A percentile compares a stretch with the other conserved stretches of the same genome.
phyloP scores from a whole-genome alignment of 1,284 basidiomycete species.

The Heterobasidion occidentale region DNA sequence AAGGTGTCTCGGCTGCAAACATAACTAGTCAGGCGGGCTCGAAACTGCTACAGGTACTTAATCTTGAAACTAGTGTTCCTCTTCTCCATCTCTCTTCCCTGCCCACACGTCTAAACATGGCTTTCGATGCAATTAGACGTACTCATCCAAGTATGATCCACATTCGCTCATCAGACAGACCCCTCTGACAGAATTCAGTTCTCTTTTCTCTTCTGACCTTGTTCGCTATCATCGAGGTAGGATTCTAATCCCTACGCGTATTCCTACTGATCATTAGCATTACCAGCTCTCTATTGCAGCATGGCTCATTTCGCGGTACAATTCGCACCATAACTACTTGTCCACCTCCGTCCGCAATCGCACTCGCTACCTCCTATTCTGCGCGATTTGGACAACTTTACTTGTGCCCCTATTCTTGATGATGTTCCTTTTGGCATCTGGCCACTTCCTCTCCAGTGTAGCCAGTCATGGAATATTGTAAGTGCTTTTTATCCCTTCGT shows the following conservation, averaged over 20 bases:
- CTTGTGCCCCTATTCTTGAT: slow-evolving; percentile 42
- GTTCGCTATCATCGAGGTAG: slow-evolving; percentile 52
- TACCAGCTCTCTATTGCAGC: slow-evolving; percentile 55
- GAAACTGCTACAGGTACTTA: neutral
- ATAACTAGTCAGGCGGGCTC: neutral
- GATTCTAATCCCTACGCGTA: slow-evolving; percentile 5
- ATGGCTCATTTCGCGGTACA: slow-evolving; percentile 57
- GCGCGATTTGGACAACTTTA: slow-evolving; percentile 60
- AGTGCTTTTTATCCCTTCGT: slow-evolving; percentile 17
- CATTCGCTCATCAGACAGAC: neutral
- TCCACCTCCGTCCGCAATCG: slow-evolving; percentile 45
- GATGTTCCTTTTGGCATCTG: slow-evolving; percentile 44
- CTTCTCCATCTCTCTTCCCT: neutral
- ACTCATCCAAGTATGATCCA: slow-evolving; percentile 52
- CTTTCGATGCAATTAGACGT: slow-evolving; percentile 31
- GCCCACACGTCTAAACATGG: slow-evolving; percentile 19
- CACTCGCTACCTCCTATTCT: slow-evolving; percentile 59
- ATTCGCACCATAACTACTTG: slow-evolving; percentile 44
- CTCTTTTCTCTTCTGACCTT: slow-evolving; percentile 46
- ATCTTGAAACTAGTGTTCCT: neutral
- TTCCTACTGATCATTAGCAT: neutral
- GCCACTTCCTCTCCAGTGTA: slow-evolving; percentile 48
- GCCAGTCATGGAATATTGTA: slow-evolving; percentile 58
- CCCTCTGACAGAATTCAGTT: slow-evolving; percentile 22
- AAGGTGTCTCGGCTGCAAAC: neutral